Percentiles rank a stretch among this genome's conserved stretches.
Conservation (phyloP, 805 yeast genomes). For the Yamadazyma philogaea region DNA sequence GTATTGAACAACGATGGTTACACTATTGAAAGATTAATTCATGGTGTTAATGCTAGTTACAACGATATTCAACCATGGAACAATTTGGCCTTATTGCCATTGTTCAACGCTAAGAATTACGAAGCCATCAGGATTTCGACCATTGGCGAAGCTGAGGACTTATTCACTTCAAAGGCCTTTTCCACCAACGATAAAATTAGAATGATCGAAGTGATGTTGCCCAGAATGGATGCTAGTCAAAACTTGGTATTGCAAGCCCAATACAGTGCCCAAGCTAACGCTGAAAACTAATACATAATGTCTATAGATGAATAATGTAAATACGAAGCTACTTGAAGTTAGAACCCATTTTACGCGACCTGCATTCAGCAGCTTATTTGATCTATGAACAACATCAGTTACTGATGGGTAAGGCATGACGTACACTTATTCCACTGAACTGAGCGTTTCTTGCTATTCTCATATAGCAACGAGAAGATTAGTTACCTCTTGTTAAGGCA, state of each 20-base stretch:
- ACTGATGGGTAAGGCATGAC: too few relatives aligned
- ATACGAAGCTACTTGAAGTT: neutral
- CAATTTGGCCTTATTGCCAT: constrained; percentile 53
- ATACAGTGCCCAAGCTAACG: constrained; percentile 27
- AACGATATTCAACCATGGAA: constrained; percentile 70
- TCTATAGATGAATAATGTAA: neutral
- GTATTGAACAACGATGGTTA: constrained; percentile 71
- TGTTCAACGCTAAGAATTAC: constrained; percentile 58
- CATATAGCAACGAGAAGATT: too few relatives aligned
- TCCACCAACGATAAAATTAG: constrained; percentile 57
- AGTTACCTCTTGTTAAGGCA: too few relatives aligned
- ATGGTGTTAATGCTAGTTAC: constrained; percentile 62
- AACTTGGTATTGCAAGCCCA: constrained; percentile 47
- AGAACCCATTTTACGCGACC: too few relatives aligned
- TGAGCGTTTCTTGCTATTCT: too few relatives aligned
- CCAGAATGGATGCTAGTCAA: constrained; percentile 66
- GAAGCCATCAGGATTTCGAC: constrained; percentile 54
- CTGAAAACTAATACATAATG: constrained; percentile 12
- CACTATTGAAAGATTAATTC: constrained; percentile 72
- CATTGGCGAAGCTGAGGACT: constrained; percentile 54
- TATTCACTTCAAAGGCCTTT: constrained; percentile 47
- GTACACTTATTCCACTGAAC: too few relatives aligned
- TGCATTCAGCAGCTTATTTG: too few relatives aligned
- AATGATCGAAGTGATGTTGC: constrained; percentile 65
- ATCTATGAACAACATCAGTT: too few relatives aligned